These are phyloP conservation scores for Cordyceps cicadae DNA, from an alignment of 2,329 filamentous ascomycete species.

Conservation along the genomic window DNA sequence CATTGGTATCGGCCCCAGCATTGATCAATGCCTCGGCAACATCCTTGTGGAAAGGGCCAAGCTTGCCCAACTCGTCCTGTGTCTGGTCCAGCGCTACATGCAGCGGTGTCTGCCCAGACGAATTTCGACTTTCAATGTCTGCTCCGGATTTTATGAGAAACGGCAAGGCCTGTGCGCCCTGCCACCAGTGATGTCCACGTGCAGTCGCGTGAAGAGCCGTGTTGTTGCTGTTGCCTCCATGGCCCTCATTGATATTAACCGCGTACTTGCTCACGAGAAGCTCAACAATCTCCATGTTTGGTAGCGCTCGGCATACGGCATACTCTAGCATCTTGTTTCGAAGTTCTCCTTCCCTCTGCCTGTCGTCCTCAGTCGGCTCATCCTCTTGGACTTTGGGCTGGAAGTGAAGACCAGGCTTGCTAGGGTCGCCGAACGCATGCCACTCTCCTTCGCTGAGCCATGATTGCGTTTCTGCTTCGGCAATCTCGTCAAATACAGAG, in stretches of 20 bases:
- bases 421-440: conserved; percentile 2
- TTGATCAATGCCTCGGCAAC: conserved; percentile 7
- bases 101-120: conserved; percentile 10
- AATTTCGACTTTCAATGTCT: conserved; percentile 4
- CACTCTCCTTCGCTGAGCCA: conserved; percentile 1
- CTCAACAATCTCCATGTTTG: conserved; percentile 4
- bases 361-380: no score
- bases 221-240: not conserved
- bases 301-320: not conserved
- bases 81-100: conserved; percentile 4
- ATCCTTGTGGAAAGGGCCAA: conserved; percentile 4
- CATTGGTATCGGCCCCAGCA: conserved; percentile 11
- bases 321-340: not conserved
- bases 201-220: conserved; percentile 1
- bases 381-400: not conserved
- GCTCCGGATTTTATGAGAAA: conserved; percentile 10
- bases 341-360: not conserved
- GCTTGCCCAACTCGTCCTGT: not conserved
- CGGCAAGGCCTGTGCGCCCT: conserved; percentile 12
- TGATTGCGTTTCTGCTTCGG: not conserved
- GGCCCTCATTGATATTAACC: not conserved
- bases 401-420: conserved; percentile 1
- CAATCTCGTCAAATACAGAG: not conserved
- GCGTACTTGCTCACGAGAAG: conserved; percentile 6
- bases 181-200: conserved; percentile 12